Conservation (phyloP, 1,284 basidiomycete species). For the Trametes hirsuta region DNA sequence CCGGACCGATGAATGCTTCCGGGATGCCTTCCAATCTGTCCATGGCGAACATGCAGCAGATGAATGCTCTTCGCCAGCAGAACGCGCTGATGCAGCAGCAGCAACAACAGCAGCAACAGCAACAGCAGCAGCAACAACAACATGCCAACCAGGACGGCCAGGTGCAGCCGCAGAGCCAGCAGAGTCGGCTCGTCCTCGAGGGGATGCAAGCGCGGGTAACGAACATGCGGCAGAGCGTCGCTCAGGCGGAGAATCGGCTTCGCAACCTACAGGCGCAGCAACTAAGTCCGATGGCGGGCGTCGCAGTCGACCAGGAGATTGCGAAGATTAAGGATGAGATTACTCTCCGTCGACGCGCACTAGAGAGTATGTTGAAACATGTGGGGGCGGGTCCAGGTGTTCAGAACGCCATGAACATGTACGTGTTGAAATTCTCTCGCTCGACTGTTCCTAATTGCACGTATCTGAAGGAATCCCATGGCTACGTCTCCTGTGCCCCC, state of each 20-base stretch:
- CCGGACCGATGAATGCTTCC: conserved; percentile 12
- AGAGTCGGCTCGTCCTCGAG: conserved; percentile 4
- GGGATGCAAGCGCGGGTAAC: conserved; percentile 13
- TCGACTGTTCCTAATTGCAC: neutral
- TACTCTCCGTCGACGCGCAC: neutral
- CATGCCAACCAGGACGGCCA: conserved; percentile 12
- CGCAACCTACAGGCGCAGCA: conserved; percentile 10
- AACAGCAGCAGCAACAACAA: neutral
- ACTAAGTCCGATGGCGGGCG: neutral
- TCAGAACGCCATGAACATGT: conserved; percentile 13
- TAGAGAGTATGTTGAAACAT: conserved; percentile 3
- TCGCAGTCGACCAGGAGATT: conserved; percentile 13
- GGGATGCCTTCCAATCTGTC: conserved; percentile 1
- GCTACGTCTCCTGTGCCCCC: conserved; percentile 16
- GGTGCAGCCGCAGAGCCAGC: conserved; percentile 8
- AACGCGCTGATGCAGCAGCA: conserved; percentile 12
- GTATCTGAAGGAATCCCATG: conserved; percentile 8
- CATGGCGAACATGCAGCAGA: conserved; percentile 7
- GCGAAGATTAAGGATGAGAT: conserved; percentile 18
- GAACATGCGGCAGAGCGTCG: conserved; percentile 3
- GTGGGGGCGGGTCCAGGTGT: neutral
- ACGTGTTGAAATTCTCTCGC: neutral
- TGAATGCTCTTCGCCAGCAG: conserved; percentile 4
- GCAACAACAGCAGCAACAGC: no score
- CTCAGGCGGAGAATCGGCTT: conserved; percentile 11